Percentiles rank a stretch among this genome's conserved stretches.
Conservation (phyloP, 2,329 filamentous ascomycete species). For the Cercospora sp. region DNA sequence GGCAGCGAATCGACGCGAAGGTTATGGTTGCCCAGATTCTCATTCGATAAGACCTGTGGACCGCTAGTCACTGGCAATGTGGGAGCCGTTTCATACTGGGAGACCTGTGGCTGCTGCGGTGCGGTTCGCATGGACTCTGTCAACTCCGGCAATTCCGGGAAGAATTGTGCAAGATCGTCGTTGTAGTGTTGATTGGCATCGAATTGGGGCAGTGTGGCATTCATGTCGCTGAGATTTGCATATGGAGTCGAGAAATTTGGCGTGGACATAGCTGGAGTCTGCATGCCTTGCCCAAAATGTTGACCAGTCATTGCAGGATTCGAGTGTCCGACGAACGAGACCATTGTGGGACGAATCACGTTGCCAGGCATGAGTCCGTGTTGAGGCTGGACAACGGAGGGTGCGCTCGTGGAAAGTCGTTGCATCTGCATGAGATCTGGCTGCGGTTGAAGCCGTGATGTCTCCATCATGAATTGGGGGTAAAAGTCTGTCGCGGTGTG, state of each 20-base stretch:
- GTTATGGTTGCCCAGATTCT: slow-evolving; percentile 21
- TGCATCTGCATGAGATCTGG: not conserved
- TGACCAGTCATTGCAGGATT: not conserved
- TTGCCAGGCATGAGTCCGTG: not conserved
- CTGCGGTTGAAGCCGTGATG: not conserved
- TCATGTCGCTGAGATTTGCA: not conserved
- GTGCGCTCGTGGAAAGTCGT: not conserved
- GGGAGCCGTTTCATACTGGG: not conserved
- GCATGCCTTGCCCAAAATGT: not conserved
- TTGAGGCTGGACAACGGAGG: not conserved
- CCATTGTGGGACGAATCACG: not conserved
- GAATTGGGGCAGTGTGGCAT: not conserved
- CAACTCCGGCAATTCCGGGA: slow-evolving; percentile 12
- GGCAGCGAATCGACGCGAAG: slow-evolving; percentile 4
- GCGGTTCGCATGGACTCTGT: not conserved
- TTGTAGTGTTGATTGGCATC: not conserved
- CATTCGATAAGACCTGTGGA: slow-evolving; percentile 13
- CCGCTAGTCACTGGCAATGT: not conserved
- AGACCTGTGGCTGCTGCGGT: not conserved
- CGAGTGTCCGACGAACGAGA: not conserved
- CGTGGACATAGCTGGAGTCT: not conserved
- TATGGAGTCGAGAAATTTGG: not conserved
- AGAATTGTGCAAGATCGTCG: slow-evolving; percentile 13
- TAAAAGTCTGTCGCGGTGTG: not conserved
- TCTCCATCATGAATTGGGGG: not conserved